phyloP scores from a whole-genome alignment of 2,329 filamentous ascomycete species.

The Ophiostoma himal-ulmi region DNA sequence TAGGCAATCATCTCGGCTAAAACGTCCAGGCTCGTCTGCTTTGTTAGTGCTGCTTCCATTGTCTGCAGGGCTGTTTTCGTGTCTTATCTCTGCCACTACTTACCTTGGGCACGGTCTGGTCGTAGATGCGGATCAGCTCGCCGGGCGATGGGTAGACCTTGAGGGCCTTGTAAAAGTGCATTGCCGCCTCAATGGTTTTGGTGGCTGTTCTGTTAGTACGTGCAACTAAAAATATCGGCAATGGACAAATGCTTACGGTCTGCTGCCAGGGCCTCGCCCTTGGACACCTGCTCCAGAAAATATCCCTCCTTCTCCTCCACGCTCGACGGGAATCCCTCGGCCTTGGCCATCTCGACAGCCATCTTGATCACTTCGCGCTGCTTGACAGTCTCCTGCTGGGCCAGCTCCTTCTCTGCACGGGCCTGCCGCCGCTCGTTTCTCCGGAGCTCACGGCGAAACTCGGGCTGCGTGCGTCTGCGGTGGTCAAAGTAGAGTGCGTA shows the following conservation, averaged over 20 bases:
- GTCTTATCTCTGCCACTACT: background rate
- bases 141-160: conserved; percentile 95
- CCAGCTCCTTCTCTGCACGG: conserved; percentile 66
- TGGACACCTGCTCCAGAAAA: conserved; percentile 92
- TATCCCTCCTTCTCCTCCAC: conserved; percentile 91
- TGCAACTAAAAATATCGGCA: background rate
- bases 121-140: conserved; percentile 93
- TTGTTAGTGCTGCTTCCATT: background rate
- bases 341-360: conserved; percentile 74
- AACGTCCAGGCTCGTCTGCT: conserved; percentile 82
- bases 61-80: background rate
- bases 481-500: conserved; percentile 66
- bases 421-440: conserved; percentile 69
- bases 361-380: conserved; percentile 69
- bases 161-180: conserved; percentile 96
- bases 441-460: conserved; percentile 63
- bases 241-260: conserved; percentile 58
- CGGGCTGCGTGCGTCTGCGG: conserved; percentile 56
- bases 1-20: conserved; percentile 92
- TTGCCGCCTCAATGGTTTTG: conserved; percentile 72
- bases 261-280: conserved; percentile 74
- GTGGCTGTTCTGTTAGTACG: conserved; percentile 43
- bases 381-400: conserved; percentile 56
- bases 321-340: conserved; percentile 84
- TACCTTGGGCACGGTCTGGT: conserved; percentile 97